Base-by-base conservation (phyloP, 2,329 filamentous ascomycete genomes). In the Paracorniculantispora psalliotae region DNA sequence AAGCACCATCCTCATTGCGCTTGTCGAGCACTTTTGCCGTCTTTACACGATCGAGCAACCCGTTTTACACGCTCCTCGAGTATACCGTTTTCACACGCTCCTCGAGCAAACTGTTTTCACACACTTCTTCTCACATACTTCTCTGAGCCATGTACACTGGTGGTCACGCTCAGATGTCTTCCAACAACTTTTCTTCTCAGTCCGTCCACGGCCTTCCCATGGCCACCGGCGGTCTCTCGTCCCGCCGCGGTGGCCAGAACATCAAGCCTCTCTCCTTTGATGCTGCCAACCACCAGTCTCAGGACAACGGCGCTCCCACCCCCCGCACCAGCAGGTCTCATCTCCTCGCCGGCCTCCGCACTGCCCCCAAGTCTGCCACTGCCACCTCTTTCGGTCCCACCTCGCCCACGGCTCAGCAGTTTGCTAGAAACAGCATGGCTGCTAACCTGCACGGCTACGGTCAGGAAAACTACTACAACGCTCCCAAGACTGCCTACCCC, bases 151-250 rank as follows among this genome's bases (percentile, higher is more conserved):
- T 96, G 88, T 89, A 96, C 93, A 88, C 93, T 85, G 93, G 93
- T 84, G 91, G 92, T 94, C 91, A 96, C 81, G 89, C 92, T 94
- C 92, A 96, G 84, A 97, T 97, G 93, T 90, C 91, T 80, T 93
- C 91, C 81, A 90, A 87, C 75, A 90, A 90, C 74, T 78, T 83
- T 73, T 81, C 88, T 74, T 80, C 84, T 71, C 56, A 58, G 28
- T 17, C 47, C 48, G 47, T 10, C 37, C 84, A 84, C 74, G 87
- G 85, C 67, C 81, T 96, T 67, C 85, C 87, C 70, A 85, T 91
- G 77, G 89, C 92, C 56, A 81, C 85, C 63, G 85, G 89, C 65
- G 90, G 92, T 69, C 89, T 96, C 71, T 91, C 91, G 63, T 93
- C 92, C 26, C 81, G 83, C 68, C 88, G 94, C 65, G 91, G 96